These are phyloP conservation scores for Domatiomyces catenatus DNA, from an alignment of 2,329 filamentous ascomycete genomes.

Conservation along the genomic window DNA sequence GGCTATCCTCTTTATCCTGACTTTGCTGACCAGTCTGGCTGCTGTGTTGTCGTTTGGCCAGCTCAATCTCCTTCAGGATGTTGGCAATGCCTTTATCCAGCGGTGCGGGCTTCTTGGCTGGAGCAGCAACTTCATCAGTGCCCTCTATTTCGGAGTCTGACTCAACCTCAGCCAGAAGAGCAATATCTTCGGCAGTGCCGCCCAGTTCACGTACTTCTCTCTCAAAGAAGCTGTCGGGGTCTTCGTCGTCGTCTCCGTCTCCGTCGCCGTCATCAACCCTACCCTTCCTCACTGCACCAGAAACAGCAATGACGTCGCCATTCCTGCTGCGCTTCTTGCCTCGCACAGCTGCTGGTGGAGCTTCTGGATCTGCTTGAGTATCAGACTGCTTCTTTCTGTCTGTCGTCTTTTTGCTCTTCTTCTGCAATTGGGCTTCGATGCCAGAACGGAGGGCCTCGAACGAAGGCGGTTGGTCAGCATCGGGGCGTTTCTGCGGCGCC, in stretches of 20 bases:
- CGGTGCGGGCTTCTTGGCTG: neutral
- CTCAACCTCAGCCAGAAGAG: slow-evolving; percentile 29
- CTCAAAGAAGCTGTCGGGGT: slow-evolving; percentile 22
- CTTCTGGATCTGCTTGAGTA: slow-evolving; percentile 13
- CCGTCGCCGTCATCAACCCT: neutral
- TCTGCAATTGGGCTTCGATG: slow-evolving; percentile 14
- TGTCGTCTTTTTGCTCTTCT: slow-evolving; percentile 20
- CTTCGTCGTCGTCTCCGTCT: neutral
- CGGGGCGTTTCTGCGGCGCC: neutral
- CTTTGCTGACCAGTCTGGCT: slow-evolving; percentile 3
- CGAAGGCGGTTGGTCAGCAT: neutral
- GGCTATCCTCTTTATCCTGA: slow-evolving; percentile 19
- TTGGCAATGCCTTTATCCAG: slow-evolving; percentile 26
- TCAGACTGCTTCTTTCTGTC: slow-evolving; percentile 18
- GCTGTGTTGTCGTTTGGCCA: slow-evolving; percentile 28
- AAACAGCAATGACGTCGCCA: slow-evolving; percentile 26
- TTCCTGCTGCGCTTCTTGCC: slow-evolving; percentile 34
- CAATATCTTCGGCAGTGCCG: slow-evolving; percentile 35
- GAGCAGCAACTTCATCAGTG: neutral
- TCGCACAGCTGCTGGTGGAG: slow-evolving; percentile 1
- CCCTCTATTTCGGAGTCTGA: slow-evolving; percentile 34
- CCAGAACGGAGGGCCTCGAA: slow-evolving; percentile 11
- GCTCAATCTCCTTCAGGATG: slow-evolving; percentile 23
- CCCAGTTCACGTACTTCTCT: slow-evolving; percentile 33
- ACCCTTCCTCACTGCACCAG: neutral